A percentile compares a stretch with the other conserved stretches of the same genome.
Evolutionary conservation across 2,329 filamentous ascomycete genomes (phyloP).

Genomic region (Parastagonospora nodorum): DNA sequence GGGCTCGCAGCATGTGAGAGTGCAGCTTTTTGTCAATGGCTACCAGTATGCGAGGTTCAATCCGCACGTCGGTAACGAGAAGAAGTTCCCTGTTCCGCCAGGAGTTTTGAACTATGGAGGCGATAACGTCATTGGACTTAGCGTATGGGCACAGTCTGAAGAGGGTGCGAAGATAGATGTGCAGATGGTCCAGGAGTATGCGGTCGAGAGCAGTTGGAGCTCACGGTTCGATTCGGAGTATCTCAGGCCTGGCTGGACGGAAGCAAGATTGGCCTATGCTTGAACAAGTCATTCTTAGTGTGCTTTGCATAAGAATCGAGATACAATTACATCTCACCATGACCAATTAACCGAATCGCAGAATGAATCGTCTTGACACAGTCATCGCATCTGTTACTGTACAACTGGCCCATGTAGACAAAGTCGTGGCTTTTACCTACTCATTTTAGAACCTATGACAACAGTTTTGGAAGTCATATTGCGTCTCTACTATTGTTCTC

Average conservation of each 20-base stretch:
- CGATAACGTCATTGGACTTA: slow-evolving; percentile 62
- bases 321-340: too few relatives aligned
- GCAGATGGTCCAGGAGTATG: slow-evolving; percentile 60
- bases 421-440: too few relatives aligned
- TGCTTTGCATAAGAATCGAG: too few relatives aligned
- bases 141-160: slow-evolving; percentile 64
- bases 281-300: slow-evolving; percentile 6
- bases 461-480: too few relatives aligned
- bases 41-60: slow-evolving; percentile 68
- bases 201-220: slow-evolving; percentile 59
- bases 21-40: slow-evolving; percentile 66
- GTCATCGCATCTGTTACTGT: too few relatives aligned
- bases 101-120: slow-evolving; percentile 64
- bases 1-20: slow-evolving; percentile 53
- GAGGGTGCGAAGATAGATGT: slow-evolving; percentile 57
- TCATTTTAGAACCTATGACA: too few relatives aligned
- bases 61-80: slow-evolving; percentile 65
- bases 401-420: too few relatives aligned
- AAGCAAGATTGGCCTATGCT: slow-evolving; percentile 40
- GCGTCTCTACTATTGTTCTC: too few relatives aligned
- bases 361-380: too few relatives aligned
- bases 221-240: slow-evolving; percentile 55
- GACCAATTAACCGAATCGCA: too few relatives aligned
- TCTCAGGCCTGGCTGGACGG: slow-evolving; percentile 58
- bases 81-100: slow-evolving; percentile 63